Base-by-base conservation (phyloP, 2,329 filamentous ascomycete species). In the Dendryphion nanum region DNA sequence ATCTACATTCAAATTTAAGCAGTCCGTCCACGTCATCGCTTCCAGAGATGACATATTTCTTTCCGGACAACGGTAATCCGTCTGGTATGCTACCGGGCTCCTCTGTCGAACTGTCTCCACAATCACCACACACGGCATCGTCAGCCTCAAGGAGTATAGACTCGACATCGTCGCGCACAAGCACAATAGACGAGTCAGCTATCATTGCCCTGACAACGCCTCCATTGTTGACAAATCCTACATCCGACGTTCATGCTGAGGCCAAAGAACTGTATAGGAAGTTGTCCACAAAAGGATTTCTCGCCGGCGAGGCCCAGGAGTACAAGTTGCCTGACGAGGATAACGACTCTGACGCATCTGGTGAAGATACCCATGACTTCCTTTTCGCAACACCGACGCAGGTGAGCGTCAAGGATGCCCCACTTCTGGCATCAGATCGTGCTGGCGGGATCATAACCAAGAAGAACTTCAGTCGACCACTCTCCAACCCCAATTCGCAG, bases 221-320 rank as follows among this genome's bases (percentile, higher is more conserved):
- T 26, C 23, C 23, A 26, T 8, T n/a, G 8, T 8, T 26, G 8
- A n/a, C n/a, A n/a, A 26, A 26, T 26, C 8, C 8, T 8, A 8
- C n/a, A 8, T 26, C 23, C 23, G 23, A 8, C 23, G n/a, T 26
- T 8, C 8, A n/a, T 13, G 18, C 23, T 16, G 45, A 55, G 19
- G 55, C 56, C 13, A 48, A 60, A 14, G 51, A 44, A 13, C 51
- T 61, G 14, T 54, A 59, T 41, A 50, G 51, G 35, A 53, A 51
- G 30, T 35, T 60, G 31, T 57, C 59, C 23, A 38, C 17, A 40
- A 42, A 30, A 43, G 41, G 34, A 19, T 53, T 38, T 47, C 24
- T 44, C 6, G 42, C 45, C 5, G 45, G 40, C 8, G 50, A 52
- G 30, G 41, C 45, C 4, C 40, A 48, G 17, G 50, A 55, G 42